A percentile compares a stretch with the other conserved stretches of the same genome.
Evolutionary conservation across 257 asterid species (phyloP).

Genomic region (Penstemon newberryi): DNA sequence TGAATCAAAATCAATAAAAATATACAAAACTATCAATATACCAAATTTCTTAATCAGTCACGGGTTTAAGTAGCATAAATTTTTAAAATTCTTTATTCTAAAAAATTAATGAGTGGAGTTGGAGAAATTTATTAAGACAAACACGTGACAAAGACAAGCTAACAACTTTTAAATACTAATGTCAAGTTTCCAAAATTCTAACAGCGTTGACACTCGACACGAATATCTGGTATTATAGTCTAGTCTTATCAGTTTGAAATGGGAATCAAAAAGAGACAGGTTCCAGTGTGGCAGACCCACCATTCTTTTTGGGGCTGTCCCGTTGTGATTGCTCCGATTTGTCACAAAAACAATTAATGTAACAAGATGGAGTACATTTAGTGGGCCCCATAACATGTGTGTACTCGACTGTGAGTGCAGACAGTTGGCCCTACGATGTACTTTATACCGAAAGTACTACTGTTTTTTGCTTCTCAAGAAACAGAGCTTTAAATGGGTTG

Average conservation of each 20-base stretch:
- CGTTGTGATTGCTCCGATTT: conserved; percentile 27
- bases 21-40: background rate
- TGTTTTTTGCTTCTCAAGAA: conserved; percentile 17
- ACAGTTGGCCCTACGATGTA: background rate
- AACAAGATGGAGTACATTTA: background rate
- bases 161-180: conserved; percentile 24
- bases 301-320: conserved; percentile 17
- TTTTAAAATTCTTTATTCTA: background rate
- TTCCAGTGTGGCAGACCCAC: conserved; percentile 39
- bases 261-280: conserved; percentile 35
- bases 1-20: too few relatives aligned
- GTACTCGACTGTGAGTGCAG: background rate
- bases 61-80: background rate
- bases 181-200: conserved; percentile 22
- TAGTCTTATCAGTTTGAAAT: conserved; percentile 51
- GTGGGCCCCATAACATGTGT: background rate
- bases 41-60: background rate
- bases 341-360: conserved; percentile 17
- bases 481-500: conserved; percentile 29
- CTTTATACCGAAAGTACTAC: conserved; percentile 23
- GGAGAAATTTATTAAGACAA: background rate
- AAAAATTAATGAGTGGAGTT: background rate
- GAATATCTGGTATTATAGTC: conserved; percentile 33
- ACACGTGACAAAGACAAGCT: conserved; percentile 29
- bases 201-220: conserved; percentile 59